phyloP scores from a whole-genome alignment of 2,329 filamentous ascomycete species.

The Aureobasidium sp. region DNA sequence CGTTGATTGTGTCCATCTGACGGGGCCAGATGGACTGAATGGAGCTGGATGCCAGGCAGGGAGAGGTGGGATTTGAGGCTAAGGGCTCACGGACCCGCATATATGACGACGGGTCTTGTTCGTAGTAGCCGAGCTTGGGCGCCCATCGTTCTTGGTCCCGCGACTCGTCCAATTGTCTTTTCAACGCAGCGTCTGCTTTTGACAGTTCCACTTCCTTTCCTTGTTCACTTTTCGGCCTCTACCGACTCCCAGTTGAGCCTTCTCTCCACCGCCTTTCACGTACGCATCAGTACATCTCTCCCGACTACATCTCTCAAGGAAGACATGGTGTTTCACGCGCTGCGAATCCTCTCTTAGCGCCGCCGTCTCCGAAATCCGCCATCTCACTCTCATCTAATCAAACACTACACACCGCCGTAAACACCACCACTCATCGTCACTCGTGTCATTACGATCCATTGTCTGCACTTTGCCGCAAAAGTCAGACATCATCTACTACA shows the following conservation, averaged over 20 bases:
- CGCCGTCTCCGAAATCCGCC: constrained; percentile 3
- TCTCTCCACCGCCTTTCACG: neutral
- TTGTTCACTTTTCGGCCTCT: neutral
- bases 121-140: neutral
- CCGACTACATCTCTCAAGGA: neutral
- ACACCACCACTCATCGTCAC: neutral
- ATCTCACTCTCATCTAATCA: constrained; percentile 7
- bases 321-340: constrained; percentile 12
- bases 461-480: neutral
- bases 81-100: constrained; percentile 2
- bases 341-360: neutral
- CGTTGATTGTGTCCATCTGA: constrained; percentile 5
- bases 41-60: neutral
- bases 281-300: neutral
- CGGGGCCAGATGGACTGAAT: neutral
- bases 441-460: neutral
- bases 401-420: neutral
- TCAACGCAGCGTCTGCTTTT: neutral
- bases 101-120: neutral
- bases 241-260: neutral
- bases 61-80: neutral
- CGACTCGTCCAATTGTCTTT: constrained; percentile 6
- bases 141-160: neutral
- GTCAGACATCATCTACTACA: neutral
- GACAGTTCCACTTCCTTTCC: constrained; percentile 5